Conservation (phyloP, 768 basidiomycete species). For the Chalciporus sphaerocephalus region DNA sequence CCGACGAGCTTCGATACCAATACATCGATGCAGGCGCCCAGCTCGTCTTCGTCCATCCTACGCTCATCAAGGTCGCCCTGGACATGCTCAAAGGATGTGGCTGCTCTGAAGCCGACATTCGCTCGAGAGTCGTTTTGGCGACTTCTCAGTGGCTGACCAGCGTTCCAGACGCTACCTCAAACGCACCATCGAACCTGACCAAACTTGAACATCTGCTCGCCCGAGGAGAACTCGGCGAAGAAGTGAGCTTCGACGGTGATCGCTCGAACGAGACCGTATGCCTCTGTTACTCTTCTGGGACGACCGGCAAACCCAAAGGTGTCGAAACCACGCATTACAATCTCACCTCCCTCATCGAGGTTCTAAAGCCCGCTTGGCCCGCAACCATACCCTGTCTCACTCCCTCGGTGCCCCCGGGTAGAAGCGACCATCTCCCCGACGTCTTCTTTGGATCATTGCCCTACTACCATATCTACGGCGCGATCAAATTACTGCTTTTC, state of each 20-base stretch:
- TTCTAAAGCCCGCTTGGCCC: slow-evolving; percentile 45
- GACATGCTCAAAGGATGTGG: slow-evolving; percentile 54
- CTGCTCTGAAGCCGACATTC: slow-evolving; percentile 43
- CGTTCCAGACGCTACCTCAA: slow-evolving; percentile 29
- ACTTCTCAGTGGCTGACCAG: slow-evolving; percentile 43
- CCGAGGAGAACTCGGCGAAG: slow-evolving; percentile 44
- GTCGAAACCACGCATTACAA: slow-evolving; percentile 69
- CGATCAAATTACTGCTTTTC: slow-evolving; percentile 58
- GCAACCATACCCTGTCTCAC: slow-evolving; percentile 28
- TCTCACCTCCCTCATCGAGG: slow-evolving; percentile 54
- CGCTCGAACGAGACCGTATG: slow-evolving; percentile 55
- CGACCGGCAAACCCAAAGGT: slow-evolving; percentile 77
- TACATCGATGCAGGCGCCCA: slow-evolving; percentile 62
- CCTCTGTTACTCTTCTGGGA: slow-evolving; percentile 65
- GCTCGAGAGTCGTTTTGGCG: slow-evolving; percentile 54
- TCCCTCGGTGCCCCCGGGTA: slow-evolving; percentile 4
- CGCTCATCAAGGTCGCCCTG: slow-evolving; percentile 49
- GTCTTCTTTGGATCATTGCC: slow-evolving; percentile 62
- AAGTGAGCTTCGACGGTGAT: slow-evolving; percentile 53
- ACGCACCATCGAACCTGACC: slow-evolving; percentile 34
- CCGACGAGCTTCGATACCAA: slow-evolving; percentile 67
- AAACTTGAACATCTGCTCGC: slow-evolving; percentile 48
- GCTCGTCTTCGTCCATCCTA: slow-evolving; percentile 62
- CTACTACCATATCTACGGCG: slow-evolving; percentile 52
- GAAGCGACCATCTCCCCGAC: slow-evolving; percentile 31